A percentile compares a stretch with the other conserved stretches of the same genome.
These are phyloP conservation scores for Peronospora destructor DNA, from an alignment of 352 stramenopile genomes.

Conservation along the genomic window DNA sequence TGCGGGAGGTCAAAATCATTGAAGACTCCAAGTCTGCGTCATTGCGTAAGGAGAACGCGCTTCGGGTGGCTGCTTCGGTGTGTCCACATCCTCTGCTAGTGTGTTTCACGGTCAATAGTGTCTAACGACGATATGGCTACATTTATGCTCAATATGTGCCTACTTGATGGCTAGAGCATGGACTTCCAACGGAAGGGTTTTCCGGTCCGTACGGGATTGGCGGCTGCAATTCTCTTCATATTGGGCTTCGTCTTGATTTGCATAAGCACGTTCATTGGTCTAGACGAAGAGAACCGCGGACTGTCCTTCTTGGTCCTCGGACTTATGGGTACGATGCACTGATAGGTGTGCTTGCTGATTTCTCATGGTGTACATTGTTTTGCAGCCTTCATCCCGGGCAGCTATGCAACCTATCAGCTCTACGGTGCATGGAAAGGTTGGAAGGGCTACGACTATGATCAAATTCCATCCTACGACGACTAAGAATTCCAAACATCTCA, in stretches of 20 bases:
- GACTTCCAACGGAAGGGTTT: slow-evolving; percentile 49
- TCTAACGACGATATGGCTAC: background rate
- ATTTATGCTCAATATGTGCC: too few relatives aligned
- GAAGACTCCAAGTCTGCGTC: slow-evolving; percentile 29
- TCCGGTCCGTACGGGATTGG: slow-evolving; percentile 66
- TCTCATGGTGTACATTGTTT: background rate
- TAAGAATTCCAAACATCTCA: slow-evolving; percentile 24
- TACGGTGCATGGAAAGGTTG: slow-evolving; percentile 80
- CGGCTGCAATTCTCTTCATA: slow-evolving; percentile 59
- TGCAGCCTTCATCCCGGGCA: slow-evolving; percentile 75
- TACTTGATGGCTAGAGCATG: slow-evolving; percentile 17
- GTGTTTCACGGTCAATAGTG: background rate
- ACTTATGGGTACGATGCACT: slow-evolving; percentile 48
- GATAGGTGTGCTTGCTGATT: background rate
- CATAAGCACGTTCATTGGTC: slow-evolving; percentile 63
- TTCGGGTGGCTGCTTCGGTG: slow-evolving; percentile 25
- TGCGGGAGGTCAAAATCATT: slow-evolving; percentile 30
- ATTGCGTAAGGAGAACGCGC: slow-evolving; percentile 31
- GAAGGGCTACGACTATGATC: slow-evolving; percentile 80
- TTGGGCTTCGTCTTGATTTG: slow-evolving; percentile 71
- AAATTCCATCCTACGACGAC: slow-evolving; percentile 82
- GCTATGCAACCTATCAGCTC: slow-evolving; percentile 70
- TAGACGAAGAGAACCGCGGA: slow-evolving; percentile 65
- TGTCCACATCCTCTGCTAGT: background rate
- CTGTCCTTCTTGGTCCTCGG: slow-evolving; percentile 75